A percentile compares a stretch with the other conserved stretches of the same genome.
Evolutionary conservation across 78 protist genomes (phyloP).

Genomic region (Speleostelium caveatum): DNA sequence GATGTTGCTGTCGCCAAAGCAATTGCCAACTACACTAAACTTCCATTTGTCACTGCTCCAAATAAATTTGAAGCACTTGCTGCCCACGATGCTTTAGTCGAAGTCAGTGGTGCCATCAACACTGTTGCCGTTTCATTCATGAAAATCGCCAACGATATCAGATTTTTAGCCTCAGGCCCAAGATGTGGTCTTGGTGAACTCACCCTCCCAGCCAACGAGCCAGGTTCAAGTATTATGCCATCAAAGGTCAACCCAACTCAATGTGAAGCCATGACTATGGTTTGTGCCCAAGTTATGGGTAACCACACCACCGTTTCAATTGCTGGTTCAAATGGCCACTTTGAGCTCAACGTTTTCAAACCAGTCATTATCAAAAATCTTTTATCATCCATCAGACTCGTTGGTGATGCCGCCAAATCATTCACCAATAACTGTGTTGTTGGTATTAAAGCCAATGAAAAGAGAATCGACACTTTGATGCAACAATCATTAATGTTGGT

Average conservation of each 20-base stretch:
- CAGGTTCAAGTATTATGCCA: conserved; percentile 97
- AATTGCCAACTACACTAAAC: conserved; percentile 86
- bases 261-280: conserved; percentile 98
- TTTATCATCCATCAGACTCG: conserved; percentile 87
- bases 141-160: conserved; percentile 97
- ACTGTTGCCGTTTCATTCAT: conserved; percentile 87
- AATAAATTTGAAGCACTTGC: conserved; percentile 96
- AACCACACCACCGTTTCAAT: conserved; percentile 93
- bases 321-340: conserved; percentile 96
- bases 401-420: conserved; percentile 88
- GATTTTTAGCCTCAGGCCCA: conserved; percentile 95
- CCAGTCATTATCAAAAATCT: conserved; percentile 93
- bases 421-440: conserved; percentile 89
- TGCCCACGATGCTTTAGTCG: conserved; percentile 94
- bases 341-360: conserved; percentile 96
- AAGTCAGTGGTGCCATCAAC: conserved; percentile 90
- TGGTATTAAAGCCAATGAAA: conserved; percentile 91
- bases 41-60: conserved; percentile 91
- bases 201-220: conserved; percentile 96
- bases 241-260: conserved; percentile 97
- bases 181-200: conserved; percentile 96
- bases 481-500: conserved; percentile 96
- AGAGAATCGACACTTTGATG: conserved; percentile 75
- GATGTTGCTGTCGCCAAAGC: conserved; percentile 82
- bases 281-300: conserved; percentile 96